Evolutionary conservation across 139 green algal genomes (phyloP).

Genomic region (Ettlia oleoabundans): DNA sequence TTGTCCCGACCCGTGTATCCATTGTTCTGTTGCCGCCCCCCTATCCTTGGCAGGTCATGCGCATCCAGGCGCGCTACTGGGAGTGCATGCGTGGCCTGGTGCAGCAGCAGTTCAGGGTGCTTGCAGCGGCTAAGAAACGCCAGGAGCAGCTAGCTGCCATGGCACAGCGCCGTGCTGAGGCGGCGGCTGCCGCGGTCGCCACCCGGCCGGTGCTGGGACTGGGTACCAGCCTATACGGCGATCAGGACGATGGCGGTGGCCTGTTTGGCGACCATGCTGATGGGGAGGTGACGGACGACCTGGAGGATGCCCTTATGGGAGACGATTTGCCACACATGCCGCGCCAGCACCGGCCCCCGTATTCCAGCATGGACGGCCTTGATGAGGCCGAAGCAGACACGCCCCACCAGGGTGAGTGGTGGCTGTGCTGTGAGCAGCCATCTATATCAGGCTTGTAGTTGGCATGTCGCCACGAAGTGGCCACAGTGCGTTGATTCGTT

Average conservation of each 20-base stretch:
- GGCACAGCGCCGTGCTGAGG: neutral
- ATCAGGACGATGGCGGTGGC: neutral
- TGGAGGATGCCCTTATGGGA: neutral
- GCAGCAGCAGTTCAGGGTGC: slow-evolving; percentile 30
- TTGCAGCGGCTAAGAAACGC: neutral
- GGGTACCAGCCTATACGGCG: too few species aligned
- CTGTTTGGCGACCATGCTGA: neutral
- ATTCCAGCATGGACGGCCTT: neutral
- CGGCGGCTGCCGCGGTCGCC: neutral
- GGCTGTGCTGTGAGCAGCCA: too few species aligned
- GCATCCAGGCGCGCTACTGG: slow-evolving; percentile 37
- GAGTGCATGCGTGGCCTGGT: slow-evolving; percentile 23
- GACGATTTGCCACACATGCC: neutral
- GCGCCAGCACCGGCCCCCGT: neutral
- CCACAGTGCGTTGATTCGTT: too few species aligned
- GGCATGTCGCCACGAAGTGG: neutral
- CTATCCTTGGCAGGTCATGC: slow-evolving; percentile 16
- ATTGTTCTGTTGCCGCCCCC: too few species aligned
- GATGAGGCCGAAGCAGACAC: slow-evolving; percentile 21
- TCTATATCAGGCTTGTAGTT: neutral
- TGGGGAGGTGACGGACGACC: neutral
- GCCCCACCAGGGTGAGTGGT: slow-evolving; percentile 12
- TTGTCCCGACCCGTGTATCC: too few species aligned
- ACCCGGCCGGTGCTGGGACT: neutral
- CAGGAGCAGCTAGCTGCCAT: slow-evolving; percentile 14